These are phyloP conservation scores for Phoma sp. DNA, from an alignment of 2,329 filamentous ascomycete species.

Conservation along the genomic window DNA sequence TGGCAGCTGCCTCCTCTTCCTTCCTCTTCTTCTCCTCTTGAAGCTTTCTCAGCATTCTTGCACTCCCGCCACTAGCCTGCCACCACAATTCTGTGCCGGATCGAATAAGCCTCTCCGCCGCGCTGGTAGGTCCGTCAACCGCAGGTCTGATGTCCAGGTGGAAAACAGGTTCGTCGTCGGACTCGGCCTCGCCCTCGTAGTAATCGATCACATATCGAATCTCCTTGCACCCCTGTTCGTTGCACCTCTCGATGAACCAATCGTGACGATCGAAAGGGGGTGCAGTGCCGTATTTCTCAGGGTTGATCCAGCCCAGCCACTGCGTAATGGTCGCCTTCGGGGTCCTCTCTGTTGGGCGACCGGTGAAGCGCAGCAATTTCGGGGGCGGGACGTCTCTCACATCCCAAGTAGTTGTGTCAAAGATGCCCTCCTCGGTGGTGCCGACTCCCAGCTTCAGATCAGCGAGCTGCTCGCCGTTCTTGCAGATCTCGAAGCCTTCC, in stretches of 20 bases:
- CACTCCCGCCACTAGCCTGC: conserved; percentile 77
- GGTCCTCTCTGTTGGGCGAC: conserved; percentile 84
- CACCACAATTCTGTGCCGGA: conserved; percentile 97
- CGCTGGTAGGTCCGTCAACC: conserved; percentile 77
- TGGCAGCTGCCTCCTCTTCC: conserved; percentile 32
- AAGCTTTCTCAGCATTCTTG: conserved; percentile 53
- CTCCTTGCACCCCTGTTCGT: conserved; percentile 72
- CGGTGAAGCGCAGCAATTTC: conserved; percentile 84
- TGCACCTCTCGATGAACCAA: conserved; percentile 85
- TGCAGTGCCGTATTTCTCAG: conserved; percentile 76
- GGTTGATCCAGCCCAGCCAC: conserved; percentile 78
- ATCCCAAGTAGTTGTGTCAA: conserved; percentile 45
- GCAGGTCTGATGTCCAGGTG: conserved; percentile 94
- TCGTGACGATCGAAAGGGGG: conserved; percentile 97
- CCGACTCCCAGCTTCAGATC: conserved; percentile 56
- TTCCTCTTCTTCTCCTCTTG: conserved; percentile 38
- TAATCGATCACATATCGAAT: conserved; percentile 97
- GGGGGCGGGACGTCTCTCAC: conserved; percentile 60
- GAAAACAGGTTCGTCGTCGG: conserved; percentile 90
- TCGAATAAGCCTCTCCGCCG: conserved; percentile 80
- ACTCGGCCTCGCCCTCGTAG: conserved; percentile 82
- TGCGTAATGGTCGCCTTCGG: conserved; percentile 89
- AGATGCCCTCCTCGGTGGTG: conserved; percentile 32
- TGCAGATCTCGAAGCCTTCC: conserved; percentile 75
- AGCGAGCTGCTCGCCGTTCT: conserved; percentile 72